Conservation (phyloP, 805 yeast species). For the Candida quercuum region DNA sequence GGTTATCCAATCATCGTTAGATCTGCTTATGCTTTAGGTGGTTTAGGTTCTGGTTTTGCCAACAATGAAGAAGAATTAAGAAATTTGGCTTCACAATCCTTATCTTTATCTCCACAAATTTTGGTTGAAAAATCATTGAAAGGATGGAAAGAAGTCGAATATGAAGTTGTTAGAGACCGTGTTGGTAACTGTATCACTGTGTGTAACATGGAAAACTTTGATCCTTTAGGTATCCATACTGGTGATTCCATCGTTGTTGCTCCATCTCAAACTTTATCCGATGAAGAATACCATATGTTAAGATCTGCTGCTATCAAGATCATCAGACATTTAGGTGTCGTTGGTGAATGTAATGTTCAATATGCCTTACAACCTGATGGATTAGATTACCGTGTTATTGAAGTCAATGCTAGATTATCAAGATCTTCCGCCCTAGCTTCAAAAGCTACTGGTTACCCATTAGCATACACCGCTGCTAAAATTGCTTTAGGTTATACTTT, state of each 20-base stretch:
- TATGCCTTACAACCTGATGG: conserved; percentile 96
- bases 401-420: conserved; percentile 94
- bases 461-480: conserved; percentile 98
- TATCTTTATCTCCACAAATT: conserved; percentile 89
- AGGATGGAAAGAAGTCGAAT: conserved; percentile 99
- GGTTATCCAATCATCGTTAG: conserved; percentile 97
- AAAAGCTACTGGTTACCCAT: conserved; percentile 97
- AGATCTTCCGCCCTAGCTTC: conserved; percentile 98
- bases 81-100: conserved; percentile 84
- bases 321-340: conserved; percentile 96
- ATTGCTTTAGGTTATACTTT: conserved; percentile 91
- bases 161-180: conserved; percentile 96
- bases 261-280: conserved; percentile 95
- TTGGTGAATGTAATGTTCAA: conserved; percentile 98
- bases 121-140: conserved; percentile 93
- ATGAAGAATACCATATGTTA: conserved; percentile 96
- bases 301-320: conserved; percentile 96
- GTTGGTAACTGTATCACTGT: conserved; percentile 97
- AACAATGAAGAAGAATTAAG: conserved; percentile 73
- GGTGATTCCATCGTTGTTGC: conserved; percentile 99
- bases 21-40: conserved; percentile 96
- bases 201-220: conserved; percentile 98
- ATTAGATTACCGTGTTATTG: conserved; percentile 91
- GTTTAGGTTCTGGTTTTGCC: conserved; percentile 97
- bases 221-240: conserved; percentile 96